Conservation (phyloP, 148 eudicot genomes). For the Vaccinium darrowii region DNA sequence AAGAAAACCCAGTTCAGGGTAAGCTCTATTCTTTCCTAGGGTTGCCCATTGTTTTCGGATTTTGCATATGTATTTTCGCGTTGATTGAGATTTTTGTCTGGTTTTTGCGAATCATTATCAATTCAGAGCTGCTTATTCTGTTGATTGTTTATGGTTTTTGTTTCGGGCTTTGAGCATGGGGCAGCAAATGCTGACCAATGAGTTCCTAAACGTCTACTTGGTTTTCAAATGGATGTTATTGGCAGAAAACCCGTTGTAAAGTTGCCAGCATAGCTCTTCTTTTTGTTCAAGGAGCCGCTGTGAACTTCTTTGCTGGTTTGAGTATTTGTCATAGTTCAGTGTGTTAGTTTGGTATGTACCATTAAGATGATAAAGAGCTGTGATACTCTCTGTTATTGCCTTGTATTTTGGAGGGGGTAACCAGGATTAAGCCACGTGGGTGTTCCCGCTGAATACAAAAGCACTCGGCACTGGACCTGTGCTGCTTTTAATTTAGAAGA, state of each 20-base stretch:
- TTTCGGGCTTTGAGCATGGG: not conserved
- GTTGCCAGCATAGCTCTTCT: not conserved
- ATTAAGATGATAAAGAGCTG: not conserved
- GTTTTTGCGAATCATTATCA: not conserved
- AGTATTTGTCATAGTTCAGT: not conserved
- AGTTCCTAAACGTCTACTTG: not conserved
- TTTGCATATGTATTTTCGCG: not conserved
- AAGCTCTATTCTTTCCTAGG: not conserved
- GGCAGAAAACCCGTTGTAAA: not conserved
- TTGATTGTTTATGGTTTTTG: not conserved
- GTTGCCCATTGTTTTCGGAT: not conserved
- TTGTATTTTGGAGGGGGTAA: not conserved
- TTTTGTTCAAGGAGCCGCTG: not conserved
- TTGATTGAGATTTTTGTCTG: not conserved
- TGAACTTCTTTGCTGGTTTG: not conserved
- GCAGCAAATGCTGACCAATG: not conserved
- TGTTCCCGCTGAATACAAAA: not conserved
- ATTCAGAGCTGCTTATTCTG: not conserved
- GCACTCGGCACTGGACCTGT: not conserved
- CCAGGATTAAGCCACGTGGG: not conserved
- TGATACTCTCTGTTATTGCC: not conserved
- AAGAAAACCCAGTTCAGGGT: not conserved
- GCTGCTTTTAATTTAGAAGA: not conserved
- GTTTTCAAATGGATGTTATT: not conserved
- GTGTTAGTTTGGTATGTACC: not conserved